Base-by-base conservation (phyloP, 176 grass and related monocot species). In the Areca catechu region DNA sequence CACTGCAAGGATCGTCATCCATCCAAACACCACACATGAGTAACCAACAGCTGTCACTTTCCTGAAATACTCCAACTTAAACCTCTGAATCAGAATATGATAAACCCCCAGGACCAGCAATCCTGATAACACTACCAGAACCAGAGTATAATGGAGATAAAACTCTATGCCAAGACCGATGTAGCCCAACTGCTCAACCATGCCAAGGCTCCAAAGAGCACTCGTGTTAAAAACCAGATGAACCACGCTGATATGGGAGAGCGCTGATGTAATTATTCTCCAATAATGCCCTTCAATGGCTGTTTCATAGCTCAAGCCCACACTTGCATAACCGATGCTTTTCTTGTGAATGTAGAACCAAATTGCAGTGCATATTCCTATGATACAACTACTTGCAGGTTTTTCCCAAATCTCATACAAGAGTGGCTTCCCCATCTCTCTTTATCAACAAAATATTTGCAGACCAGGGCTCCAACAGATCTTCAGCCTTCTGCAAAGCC, bases 161-260 rank as follows among this genome's bases (percentile, higher is more conserved):
- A 83, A 88, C 73, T 89, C 70, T 4, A 93, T 55, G 18, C 94
- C 94, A 6, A 98, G 84, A 15, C 78, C 87, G 20, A 85, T 22
- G 29, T 82, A 66, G n/a, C 58, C 63, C 65, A 98, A 62, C 60
- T 89, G 84, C 71, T 92, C 93, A 0, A 98, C 72, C 19, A 70
- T 54, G 27, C 94, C 88, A 7, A 98, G 87, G 60, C 94, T 98
- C 94, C 94, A 98, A 53, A 98, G 71, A 15, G 94, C 94, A 50
- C 88, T 98, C 84, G 86, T 98, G 84, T 98, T 98, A 66, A 98
- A 98, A 58, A 89, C 79, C 69, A 98, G 56, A 64, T 98, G 94
- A 52, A 98, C 62, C 17, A 98, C 77, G 56, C 88, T 98, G 73
- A 98, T 76, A 73, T 98, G 94, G 5, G 94, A 98, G 63, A 98